phyloP scores from a whole-genome alignment of 1,284 basidiomycete genomes.

The Puccinia coronata region DNA sequence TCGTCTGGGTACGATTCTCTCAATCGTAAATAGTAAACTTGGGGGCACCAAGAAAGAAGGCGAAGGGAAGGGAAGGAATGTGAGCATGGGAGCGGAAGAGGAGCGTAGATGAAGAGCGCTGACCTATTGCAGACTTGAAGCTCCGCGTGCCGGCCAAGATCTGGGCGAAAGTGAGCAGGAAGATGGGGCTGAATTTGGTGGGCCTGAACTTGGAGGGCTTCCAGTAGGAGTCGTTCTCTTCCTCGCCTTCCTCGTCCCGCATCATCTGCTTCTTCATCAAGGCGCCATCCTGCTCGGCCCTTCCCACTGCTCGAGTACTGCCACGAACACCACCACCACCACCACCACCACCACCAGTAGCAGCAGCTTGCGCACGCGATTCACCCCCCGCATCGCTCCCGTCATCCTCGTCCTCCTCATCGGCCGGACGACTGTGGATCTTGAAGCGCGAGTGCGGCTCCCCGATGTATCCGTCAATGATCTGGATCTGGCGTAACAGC shows the following conservation, averaged over 20 bases:
- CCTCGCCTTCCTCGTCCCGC: conserved; percentile 32
- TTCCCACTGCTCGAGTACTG: too few species aligned
- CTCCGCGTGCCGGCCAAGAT: conserved; percentile 80
- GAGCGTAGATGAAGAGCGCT: not conserved
- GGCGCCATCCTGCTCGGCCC: not conserved
- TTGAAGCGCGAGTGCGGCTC: not conserved
- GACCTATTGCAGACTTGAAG: conserved; percentile 86
- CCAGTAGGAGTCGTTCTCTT: conserved; percentile 48
- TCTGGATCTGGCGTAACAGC: conserved; percentile 53
- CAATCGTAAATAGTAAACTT: conserved; percentile 84
- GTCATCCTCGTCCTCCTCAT: conserved; percentile 1
- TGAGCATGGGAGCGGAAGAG: not conserved
- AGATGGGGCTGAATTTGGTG: conserved; percentile 72
- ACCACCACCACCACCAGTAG: conserved; percentile 68
- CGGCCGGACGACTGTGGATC: not conserved
- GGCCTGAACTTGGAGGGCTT: conserved; percentile 60
- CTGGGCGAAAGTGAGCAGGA: conserved; percentile 80
- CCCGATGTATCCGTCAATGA: conserved; percentile 32
- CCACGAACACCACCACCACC: conserved; percentile 55
- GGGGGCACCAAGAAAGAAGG: conserved; percentile 57
- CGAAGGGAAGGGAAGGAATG: conserved; percentile 33
- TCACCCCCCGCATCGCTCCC: not conserved
- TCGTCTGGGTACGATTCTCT: conserved; percentile 81
- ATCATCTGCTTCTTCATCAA: conserved; percentile 22
- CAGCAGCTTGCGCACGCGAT: conserved; percentile 61